These are phyloP conservation scores for Cylindricascospora bacillispora DNA, from an alignment of 1,139 yeast species.

Conservation along the genomic window DNA sequence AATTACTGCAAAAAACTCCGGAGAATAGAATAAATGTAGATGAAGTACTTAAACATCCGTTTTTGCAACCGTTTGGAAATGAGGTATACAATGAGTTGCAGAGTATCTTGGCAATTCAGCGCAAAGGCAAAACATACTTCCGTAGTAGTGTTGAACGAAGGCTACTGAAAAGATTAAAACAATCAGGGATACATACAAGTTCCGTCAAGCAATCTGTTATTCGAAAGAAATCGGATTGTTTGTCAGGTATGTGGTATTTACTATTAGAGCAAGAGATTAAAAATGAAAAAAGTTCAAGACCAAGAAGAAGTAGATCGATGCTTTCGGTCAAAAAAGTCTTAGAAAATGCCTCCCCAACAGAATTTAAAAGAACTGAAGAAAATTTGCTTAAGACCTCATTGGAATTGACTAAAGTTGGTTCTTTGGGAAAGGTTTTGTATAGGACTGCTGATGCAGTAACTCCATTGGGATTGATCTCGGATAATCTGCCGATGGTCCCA, in stretches of 20 bases:
- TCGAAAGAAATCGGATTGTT: slow-evolving; percentile 54
- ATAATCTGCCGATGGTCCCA: slow-evolving; percentile 3
- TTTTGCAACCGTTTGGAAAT: slow-evolving; percentile 40
- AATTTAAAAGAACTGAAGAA: slow-evolving; percentile 4
- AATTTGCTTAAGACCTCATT: slow-evolving; percentile 5
- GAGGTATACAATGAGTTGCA: slow-evolving; percentile 31
- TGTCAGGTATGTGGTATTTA: slow-evolving; percentile 79
- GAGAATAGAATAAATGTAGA: slow-evolving; percentile 45
- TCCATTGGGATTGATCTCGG: slow-evolving; percentile 2
- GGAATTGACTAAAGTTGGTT: slow-evolving; percentile 8
- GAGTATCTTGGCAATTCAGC: slow-evolving; percentile 32
- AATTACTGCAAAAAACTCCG: slow-evolving; percentile 57
- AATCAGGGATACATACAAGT: slow-evolving; percentile 56
- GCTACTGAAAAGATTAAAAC: slow-evolving; percentile 49
- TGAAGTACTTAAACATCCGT: slow-evolving; percentile 51
- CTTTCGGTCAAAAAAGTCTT: slow-evolving; percentile 24
- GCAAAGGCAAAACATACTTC: slow-evolving; percentile 32
- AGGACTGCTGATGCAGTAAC: slow-evolving; percentile 7
- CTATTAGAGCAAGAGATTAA: slow-evolving; percentile 52
- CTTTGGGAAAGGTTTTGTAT: slow-evolving; percentile 7
- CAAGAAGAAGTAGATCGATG: slow-evolving; percentile 42
- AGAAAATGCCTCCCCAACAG: slow-evolving; percentile 8
- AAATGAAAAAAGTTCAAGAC: slow-evolving; percentile 31
- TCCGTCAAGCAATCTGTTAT: slow-evolving; percentile 48
- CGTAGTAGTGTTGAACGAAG: slow-evolving; percentile 52